Evolutionary conservation across 108 stramenopile genomes (phyloP).

Genomic region (Cyclotella sp.): DNA sequence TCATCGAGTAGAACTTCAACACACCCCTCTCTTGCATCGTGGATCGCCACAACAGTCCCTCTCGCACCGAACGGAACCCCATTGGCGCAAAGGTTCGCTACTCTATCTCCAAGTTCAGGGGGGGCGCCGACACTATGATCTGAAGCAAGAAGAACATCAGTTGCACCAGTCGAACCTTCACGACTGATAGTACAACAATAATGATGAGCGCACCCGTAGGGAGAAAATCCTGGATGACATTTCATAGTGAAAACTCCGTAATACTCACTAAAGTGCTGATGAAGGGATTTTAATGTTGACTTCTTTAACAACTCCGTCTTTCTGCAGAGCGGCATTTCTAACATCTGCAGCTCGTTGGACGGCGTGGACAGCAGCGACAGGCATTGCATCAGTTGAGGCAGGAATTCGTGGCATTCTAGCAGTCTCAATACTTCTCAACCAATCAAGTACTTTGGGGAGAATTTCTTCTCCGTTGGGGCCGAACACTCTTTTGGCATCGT

Average conservation of each 20-base stretch:
- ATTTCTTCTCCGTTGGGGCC: conserved; percentile 77
- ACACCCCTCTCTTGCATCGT: conserved; percentile 85
- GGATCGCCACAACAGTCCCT: conserved; percentile 96
- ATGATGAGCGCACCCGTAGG: no score
- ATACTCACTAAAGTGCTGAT: conserved; percentile 64
- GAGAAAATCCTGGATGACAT: no score
- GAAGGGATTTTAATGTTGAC: conserved; percentile 82
- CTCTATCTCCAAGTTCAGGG: conserved; percentile 93
- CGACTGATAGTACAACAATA: background rate
- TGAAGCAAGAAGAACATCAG: conserved; percentile 77
- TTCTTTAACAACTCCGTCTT: conserved; percentile 82
- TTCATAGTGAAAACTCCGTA: no score
- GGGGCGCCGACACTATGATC: conserved; percentile 76
- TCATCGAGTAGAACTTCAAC: conserved; percentile 99
- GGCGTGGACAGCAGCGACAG: conserved; percentile 87
- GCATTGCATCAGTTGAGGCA: conserved; percentile 89
- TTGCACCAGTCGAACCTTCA: conserved; percentile 78
- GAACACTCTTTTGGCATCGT: conserved; percentile 82
- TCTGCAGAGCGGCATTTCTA: conserved; percentile 67
- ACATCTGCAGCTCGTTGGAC: conserved; percentile 95
- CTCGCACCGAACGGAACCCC: conserved; percentile 96
- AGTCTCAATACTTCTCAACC: conserved; percentile 89
- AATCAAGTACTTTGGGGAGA: conserved; percentile 76
- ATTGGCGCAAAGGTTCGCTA: conserved; percentile 90
- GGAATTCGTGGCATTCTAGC: conserved; percentile 91